Base-by-base conservation (phyloP, 2,329 filamentous ascomycete genomes). In the Anthostomella pinea region DNA sequence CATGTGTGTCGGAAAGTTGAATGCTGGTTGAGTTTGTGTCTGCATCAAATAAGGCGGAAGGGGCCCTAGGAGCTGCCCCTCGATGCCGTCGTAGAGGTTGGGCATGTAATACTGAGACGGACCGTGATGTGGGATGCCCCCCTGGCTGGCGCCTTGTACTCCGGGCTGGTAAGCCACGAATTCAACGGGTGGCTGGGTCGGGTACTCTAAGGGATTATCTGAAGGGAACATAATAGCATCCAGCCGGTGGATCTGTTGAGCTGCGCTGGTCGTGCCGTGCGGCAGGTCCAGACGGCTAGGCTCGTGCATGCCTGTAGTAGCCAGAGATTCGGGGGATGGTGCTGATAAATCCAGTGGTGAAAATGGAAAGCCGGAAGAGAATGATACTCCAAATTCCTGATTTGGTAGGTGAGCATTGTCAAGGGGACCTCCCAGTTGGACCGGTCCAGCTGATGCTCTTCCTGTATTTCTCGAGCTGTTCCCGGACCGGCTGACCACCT, bases 141-240 rank as follows among this genome's bases (percentile, higher is more conserved):
- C 51, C 3, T 58, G 46, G 16, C 59, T 58, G 15, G 54, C 54
- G 27, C 58, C 52, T 24, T 53, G 51, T 16, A 55, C 14, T 53
- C 43, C 58, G 47, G 20, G 43, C 39, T 43, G 62, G 48, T 48
- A 60, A 45, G 36, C 57, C 56, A 70, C 70, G 25, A 77, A 67
- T 49, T 78, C 70, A 66, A 83, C 81, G 67, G 84, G 78, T 0
- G 84, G 81, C 47, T 87, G 84, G 52, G 83, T 87, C 0, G 85
- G 85, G 52, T 91, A 93, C 0, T 82, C 83, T 45, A 91, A 84
- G 0, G 86, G 85, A 51, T 91, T 85, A 21, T 78, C 75, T 0
- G 84, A 83, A 1, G 85, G 82, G 53, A 91, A 91, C 83, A 91
- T 89, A 65, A 90, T 79, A 3, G 81, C 79, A 40, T 83, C 83